Percentiles rank a stretch among this genome's conserved stretches.
phyloP scores from a whole-genome alignment of 2,329 filamentous ascomycete genomes.

The Fusarium dimerum region DNA sequence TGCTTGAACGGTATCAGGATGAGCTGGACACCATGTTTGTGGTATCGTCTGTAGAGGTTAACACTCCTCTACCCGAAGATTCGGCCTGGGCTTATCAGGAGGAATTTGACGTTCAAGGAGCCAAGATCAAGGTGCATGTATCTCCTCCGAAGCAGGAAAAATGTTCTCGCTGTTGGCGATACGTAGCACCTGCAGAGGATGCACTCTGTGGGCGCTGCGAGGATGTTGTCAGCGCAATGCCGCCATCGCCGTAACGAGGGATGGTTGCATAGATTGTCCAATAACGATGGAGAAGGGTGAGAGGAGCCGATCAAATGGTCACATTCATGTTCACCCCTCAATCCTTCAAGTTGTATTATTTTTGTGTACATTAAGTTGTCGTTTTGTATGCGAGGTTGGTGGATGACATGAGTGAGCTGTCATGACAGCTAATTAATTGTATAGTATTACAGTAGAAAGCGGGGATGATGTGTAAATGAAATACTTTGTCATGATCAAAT shows the following conservation, averaged over 20 bases:
- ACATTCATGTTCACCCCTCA: not conserved
- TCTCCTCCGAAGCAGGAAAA: slow-evolving; percentile 61
- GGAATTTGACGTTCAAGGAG: slow-evolving; percentile 43
- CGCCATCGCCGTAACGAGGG: slow-evolving; percentile 10
- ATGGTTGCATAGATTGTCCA: not conserved
- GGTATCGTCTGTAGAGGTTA: slow-evolving; percentile 63
- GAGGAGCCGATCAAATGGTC: not conserved
- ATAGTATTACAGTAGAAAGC: too few species aligned
- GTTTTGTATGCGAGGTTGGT: not conserved
- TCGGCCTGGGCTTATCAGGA: slow-evolving; percentile 44
- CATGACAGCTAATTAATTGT: too few species aligned
- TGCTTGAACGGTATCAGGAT: slow-evolving; percentile 42
- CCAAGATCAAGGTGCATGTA: slow-evolving; percentile 43
- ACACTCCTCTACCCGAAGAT: slow-evolving; percentile 31
- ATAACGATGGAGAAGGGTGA: not conserved
- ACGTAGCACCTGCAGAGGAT: slow-evolving; percentile 67
- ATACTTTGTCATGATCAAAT: too few species aligned
- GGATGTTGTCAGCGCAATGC: slow-evolving; percentile 51
- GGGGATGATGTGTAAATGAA: too few species aligned
- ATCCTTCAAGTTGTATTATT: not conserved
- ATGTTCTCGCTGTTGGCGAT: slow-evolving; percentile 89
- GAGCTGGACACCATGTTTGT: slow-evolving; percentile 69
- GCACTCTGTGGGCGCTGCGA: slow-evolving; percentile 74
- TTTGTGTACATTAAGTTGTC: not conserved
- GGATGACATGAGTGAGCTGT: not conserved